These are phyloP conservation scores for Penicillium psychrofluorescens DNA, from an alignment of 495 filamentous ascomycete genomes.

Conservation along the genomic window DNA sequence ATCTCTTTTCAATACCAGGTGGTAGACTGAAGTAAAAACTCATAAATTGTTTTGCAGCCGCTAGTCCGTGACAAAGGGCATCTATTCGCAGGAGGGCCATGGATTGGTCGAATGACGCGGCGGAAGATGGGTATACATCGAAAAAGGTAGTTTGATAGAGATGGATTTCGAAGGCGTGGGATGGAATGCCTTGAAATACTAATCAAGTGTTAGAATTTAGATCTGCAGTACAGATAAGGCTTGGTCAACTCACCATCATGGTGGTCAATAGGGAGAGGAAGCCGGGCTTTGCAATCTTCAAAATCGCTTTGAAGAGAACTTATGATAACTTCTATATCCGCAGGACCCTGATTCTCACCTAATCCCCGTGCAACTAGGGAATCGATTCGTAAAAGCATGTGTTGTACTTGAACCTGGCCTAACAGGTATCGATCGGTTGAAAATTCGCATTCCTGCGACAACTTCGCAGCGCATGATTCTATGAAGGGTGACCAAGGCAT, in stretches of 20 bases:
- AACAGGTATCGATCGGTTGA: conserved; percentile 8
- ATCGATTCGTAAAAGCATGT: background rate
- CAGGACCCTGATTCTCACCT: conserved; percentile 1
- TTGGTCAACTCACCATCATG: conserved; percentile 4
- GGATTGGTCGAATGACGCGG: background rate
- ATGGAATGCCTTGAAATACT: conserved; percentile 5
- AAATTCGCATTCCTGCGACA: conserved; percentile 9
- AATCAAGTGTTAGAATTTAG: background rate
- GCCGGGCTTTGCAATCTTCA: conserved; percentile 7
- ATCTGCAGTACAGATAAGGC: background rate
- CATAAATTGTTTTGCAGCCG: conserved; percentile 8
- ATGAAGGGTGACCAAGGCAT: conserved; percentile 11
- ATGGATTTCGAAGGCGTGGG: conserved; percentile 8
- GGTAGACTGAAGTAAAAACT: conserved; percentile 3
- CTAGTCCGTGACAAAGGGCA: conserved; percentile 8
- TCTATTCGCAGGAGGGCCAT: background rate
- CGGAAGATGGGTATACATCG: conserved; percentile 2
- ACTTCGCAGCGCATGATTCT: conserved; percentile 7
- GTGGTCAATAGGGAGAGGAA: conserved; percentile 2
- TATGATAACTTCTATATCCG: conserved; percentile 6
- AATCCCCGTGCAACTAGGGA: conserved; percentile 1
- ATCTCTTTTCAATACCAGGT: conserved; percentile 1
- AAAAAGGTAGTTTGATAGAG: conserved; percentile 8
- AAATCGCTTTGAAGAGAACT: conserved; percentile 5
- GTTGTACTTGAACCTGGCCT: background rate